Evolutionary conservation across 1,284 basidiomycete species (phyloP).

Genomic region (Pyrrhoderma noxium): DNA sequence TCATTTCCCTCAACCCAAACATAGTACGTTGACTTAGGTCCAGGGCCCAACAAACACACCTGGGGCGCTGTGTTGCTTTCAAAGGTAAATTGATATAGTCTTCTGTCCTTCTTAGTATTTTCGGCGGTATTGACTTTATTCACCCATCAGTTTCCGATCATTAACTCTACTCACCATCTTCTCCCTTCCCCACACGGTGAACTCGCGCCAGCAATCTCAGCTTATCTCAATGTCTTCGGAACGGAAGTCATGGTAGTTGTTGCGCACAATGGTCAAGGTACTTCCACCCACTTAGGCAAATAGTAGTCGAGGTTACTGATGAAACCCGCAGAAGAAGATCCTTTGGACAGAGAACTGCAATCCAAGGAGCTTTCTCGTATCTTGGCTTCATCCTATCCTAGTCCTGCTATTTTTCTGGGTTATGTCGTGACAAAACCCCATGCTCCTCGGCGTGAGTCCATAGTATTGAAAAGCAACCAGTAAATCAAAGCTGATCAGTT

Average conservation of each 20-base stretch:
- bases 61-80: conserved; percentile 85
- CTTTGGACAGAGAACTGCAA: conserved; percentile 84
- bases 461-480: neutral
- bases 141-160: conserved; percentile 86
- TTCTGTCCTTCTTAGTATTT: neutral
- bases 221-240: conserved; percentile 80
- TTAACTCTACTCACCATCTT: conserved; percentile 84
- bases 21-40: conserved; percentile 76
- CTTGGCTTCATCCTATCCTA: conserved; percentile 65
- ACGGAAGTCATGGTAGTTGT: conserved; percentile 78
- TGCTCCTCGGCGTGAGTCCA: conserved; percentile 54
- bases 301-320: conserved; percentile 10
- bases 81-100: conserved; percentile 42
- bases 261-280: conserved; percentile 89
- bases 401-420: conserved; percentile 81
- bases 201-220: conserved; percentile 88
- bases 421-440: conserved; percentile 81
- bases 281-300: conserved; percentile 8
- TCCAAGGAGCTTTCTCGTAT: conserved; percentile 77
- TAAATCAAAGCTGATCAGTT: neutral
- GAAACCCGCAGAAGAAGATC: conserved; percentile 64
- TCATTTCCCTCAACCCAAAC: conserved; percentile 14
- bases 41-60: conserved; percentile 84
- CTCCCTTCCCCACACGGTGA: conserved; percentile 86
- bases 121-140: too few relatives aligned